Percentiles rank a stretch among this genome's conserved stretches.
These are phyloP conservation scores for Paecilomyces dactylethromorphus DNA, from an alignment of 2,329 filamentous ascomycete genomes.

Conservation along the genomic window DNA sequence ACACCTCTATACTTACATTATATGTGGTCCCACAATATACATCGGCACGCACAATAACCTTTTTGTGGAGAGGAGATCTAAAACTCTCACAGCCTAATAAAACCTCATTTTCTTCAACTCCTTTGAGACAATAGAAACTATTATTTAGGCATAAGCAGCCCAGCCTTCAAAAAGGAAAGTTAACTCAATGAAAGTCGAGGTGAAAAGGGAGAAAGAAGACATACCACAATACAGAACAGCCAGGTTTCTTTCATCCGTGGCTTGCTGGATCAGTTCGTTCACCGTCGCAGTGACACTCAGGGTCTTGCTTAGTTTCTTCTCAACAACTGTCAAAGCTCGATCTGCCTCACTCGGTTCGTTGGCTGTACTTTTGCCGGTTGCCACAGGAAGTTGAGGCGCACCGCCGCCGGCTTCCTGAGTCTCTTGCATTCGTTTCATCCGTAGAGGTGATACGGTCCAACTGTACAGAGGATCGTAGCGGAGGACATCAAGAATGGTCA, in stretches of 20 bases:
- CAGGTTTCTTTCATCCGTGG: constrained; percentile 85
- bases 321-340: constrained; percentile 82
- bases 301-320: constrained; percentile 92
- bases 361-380: constrained; percentile 30
- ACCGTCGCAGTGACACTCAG: constrained; percentile 92
- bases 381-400: constrained; percentile 26
- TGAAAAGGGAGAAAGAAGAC: constrained; percentile 20
- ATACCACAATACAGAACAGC: constrained; percentile 79
- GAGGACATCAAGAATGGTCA: constrained; percentile 95
- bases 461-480: constrained; percentile 97
- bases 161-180: constrained; percentile 33
- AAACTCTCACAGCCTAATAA: not conserved
- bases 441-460: constrained; percentile 76
- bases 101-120: not conserved
- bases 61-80: too few species aligned
- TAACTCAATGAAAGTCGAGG: not conserved
- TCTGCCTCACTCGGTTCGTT: constrained; percentile 75
- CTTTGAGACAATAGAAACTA: not conserved
- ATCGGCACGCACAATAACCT: too few species aligned
- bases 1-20: not conserved
- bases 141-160: constrained; percentile 42
- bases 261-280: constrained; percentile 93
- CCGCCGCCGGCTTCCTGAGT: constrained; percentile 37
- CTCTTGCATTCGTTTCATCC: constrained; percentile 61
- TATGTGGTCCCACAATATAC: too few species aligned